Evolutionary conservation across 257 asterid species (phyloP).

Genomic region (Solanum ahanhuiri): DNA sequence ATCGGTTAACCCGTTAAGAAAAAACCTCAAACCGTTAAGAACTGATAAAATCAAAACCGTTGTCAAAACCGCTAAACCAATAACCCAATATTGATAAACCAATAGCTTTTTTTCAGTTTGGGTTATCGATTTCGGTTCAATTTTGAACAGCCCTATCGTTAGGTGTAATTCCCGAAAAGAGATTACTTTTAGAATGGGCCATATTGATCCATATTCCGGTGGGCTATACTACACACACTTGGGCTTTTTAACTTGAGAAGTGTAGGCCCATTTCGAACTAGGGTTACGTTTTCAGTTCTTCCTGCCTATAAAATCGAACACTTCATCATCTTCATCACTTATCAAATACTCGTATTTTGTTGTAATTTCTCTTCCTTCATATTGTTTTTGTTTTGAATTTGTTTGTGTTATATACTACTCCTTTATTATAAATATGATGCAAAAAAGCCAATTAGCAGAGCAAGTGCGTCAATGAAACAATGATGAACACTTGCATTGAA

Average conservation of each 20-base stretch:
- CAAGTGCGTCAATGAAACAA: constrained; percentile 31
- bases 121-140: too few species aligned
- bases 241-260: background rate
- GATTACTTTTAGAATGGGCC: background rate
- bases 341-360: background rate
- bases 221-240: background rate
- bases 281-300: background rate
- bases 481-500: constrained; percentile 61
- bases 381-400: background rate
- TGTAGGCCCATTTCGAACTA: background rate
- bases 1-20: too few species aligned
- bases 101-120: too few species aligned
- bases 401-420: background rate
- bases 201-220: background rate
- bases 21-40: too few species aligned
- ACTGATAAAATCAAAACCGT: too few species aligned
- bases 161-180: background rate
- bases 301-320: background rate
- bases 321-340: background rate
- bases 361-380: background rate
- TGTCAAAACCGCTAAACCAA: too few species aligned
- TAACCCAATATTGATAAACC: too few species aligned
- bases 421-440: too few species aligned
- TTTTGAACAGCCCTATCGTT: too few species aligned
- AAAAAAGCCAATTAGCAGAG: constrained; percentile 54